phyloP scores from a whole-genome alignment of 108 stramenopile genomes.

The Nitzschia palea region DNA sequence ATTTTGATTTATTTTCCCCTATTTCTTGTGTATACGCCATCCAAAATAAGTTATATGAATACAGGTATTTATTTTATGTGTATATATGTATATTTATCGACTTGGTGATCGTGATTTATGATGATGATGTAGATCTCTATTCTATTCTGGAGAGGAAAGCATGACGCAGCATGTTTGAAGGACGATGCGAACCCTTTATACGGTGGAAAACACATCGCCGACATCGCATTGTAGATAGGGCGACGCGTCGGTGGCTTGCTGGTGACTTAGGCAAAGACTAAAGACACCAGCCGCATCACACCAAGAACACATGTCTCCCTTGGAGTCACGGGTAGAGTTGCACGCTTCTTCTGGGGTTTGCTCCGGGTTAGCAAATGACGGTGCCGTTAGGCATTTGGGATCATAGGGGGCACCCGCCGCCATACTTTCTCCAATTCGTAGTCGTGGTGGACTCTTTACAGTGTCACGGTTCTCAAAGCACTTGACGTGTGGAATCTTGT shows the following conservation, averaged over 20 bases:
- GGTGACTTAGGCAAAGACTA: constrained; percentile 22
- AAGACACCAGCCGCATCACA: constrained; percentile 36
- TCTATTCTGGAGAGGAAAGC: too few species aligned
- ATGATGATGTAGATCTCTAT: too few species aligned
- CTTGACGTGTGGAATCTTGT: constrained; percentile 16
- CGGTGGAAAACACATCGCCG: too few species aligned
- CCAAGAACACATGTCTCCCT: constrained; percentile 36
- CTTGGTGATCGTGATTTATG: too few species aligned
- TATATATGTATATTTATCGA: too few species aligned
- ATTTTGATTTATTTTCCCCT: too few species aligned
- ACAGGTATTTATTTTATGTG: too few species aligned
- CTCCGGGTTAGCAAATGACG: constrained; percentile 7
- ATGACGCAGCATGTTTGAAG: too few species aligned
- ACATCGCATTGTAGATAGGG: constrained; percentile 15
- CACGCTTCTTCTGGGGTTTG: constrained; percentile 18
- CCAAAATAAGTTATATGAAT: too few species aligned
- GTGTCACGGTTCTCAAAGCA: background rate
- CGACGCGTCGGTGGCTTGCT: constrained; percentile 6
- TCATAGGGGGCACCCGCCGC: constrained; percentile 16
- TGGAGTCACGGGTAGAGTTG: constrained; percentile 16
- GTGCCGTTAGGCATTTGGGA: constrained; percentile 29
- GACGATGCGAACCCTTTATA: too few species aligned
- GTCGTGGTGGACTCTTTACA: background rate
- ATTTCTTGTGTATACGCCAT: too few species aligned
- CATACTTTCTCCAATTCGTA: background rate